Evolutionary conservation across 129 eudicot species (phyloP).

Genomic region (Tagetes patula): DNA sequence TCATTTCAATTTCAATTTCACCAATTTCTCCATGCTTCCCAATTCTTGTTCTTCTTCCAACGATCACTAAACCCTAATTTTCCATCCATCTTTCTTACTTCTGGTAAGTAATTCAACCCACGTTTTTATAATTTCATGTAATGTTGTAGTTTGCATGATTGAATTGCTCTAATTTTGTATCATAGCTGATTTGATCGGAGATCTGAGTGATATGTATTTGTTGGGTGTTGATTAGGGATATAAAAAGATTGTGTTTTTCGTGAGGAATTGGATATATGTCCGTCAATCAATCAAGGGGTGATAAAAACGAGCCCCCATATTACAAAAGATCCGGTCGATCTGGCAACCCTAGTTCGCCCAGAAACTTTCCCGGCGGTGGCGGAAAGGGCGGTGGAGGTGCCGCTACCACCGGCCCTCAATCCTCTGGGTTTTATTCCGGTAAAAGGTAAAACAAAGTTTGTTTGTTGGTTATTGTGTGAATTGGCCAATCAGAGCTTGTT

Average conservation of each 20-base stretch:
- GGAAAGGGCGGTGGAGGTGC: constrained; percentile 59
- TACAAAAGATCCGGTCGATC: constrained; percentile 74
- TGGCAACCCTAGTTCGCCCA: constrained; percentile 44
- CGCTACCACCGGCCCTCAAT: constrained; percentile 44
- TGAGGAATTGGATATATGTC: constrained; percentile 72
- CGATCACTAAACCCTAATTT: constrained; percentile 37
- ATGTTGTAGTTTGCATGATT: constrained; percentile 21
- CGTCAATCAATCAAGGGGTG: constrained; percentile 81
- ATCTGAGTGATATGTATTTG: constrained; percentile 29
- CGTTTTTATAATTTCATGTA: not conserved
- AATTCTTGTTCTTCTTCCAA: not conserved
- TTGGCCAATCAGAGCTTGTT: constrained; percentile 25
- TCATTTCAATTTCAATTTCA: not conserved
- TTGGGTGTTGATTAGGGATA: constrained; percentile 25
- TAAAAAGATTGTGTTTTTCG: constrained; percentile 17
- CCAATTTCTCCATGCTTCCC: constrained; percentile 30
- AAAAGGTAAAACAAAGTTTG: constrained; percentile 47
- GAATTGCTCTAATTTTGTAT: constrained; percentile 1
- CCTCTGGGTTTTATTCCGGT: constrained; percentile 37
- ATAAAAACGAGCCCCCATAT: constrained; percentile 67
- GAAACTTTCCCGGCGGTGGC: constrained; percentile 62
- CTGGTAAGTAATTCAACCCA: constrained; percentile 29
- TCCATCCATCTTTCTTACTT: constrained; percentile 19
- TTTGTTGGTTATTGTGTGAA: not conserved
- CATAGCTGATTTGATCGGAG: constrained; percentile 19